These are phyloP conservation scores for Rhizopogon rudus DNA, from an alignment of 768 basidiomycete genomes.

Conservation along the genomic window DNA sequence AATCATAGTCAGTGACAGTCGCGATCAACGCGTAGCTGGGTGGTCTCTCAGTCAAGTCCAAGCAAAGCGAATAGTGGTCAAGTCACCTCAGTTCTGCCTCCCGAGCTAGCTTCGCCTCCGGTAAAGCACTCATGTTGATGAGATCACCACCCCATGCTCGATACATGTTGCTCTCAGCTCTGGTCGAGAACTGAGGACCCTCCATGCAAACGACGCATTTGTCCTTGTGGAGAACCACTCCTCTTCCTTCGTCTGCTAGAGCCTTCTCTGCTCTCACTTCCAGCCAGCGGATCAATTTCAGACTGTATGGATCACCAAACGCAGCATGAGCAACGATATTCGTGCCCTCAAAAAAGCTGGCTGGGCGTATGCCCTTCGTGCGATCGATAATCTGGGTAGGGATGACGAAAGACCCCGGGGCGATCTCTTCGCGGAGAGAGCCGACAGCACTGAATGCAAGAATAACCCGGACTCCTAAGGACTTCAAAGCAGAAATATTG, in stretches of 20 bases:
- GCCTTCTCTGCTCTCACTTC: constrained; percentile 59
- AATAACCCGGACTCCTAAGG: constrained; percentile 82
- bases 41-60: neutral
- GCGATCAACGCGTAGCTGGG: constrained; percentile 87
- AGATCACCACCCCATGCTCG: constrained; percentile 87
- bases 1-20: constrained; percentile 92
- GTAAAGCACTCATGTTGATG: constrained; percentile 96
- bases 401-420: constrained; percentile 83
- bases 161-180: constrained; percentile 95
- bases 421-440: constrained; percentile 88
- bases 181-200: constrained; percentile 96
- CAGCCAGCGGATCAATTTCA: constrained; percentile 59
- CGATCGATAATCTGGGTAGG: constrained; percentile 94
- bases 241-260: constrained; percentile 51
- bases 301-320: constrained; percentile 91
- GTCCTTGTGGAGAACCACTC: constrained; percentile 68
- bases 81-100: constrained; percentile 88
- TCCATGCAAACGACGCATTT: constrained; percentile 96
- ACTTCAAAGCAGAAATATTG: constrained; percentile 94
- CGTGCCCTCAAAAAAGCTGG: constrained; percentile 82
- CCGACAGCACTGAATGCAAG: constrained; percentile 96
- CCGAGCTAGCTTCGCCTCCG: constrained; percentile 94
- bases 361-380: constrained; percentile 88
- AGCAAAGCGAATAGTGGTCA: neutral
- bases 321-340: constrained; percentile 86